A percentile compares a stretch with the other conserved stretches of the same genome.
phyloP scores from a whole-genome alignment of 192 early-diverging fungal genomes.

The Chytriomyces hyalinus region DNA sequence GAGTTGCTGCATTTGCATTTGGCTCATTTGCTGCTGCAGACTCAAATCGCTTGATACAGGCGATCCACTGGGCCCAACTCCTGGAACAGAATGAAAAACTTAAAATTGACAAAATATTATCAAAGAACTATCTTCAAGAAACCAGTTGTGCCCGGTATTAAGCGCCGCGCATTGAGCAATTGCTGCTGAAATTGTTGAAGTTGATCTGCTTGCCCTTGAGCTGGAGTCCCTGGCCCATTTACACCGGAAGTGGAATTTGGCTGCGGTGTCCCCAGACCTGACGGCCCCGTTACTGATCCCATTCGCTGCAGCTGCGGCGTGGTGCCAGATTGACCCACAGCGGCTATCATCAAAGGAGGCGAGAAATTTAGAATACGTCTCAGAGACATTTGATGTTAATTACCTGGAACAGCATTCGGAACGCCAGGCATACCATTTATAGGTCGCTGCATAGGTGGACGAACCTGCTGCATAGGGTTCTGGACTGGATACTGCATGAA shows the following conservation, averaged over 20 bases:
- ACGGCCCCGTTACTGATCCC: background rate
- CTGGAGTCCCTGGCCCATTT: background rate
- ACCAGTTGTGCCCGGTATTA: conserved; percentile 9
- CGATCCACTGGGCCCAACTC: background rate
- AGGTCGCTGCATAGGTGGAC: background rate
- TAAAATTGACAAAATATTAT: background rate
- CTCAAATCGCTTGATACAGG: background rate
- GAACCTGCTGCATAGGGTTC: conserved; percentile 16
- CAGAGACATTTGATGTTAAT: background rate
- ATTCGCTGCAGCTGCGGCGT: background rate
- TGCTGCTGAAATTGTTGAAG: conserved; percentile 19
- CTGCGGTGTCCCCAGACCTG: background rate
- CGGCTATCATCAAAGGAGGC: background rate
- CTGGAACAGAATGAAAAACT: background rate
- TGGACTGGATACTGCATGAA: conserved; percentile 16
- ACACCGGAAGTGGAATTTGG: background rate
- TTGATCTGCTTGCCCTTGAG: background rate
- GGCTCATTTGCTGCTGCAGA: background rate
- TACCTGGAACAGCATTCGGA: background rate
- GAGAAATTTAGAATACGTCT: background rate
- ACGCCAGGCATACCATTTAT: background rate
- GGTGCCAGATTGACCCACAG: background rate
- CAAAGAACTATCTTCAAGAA: background rate
- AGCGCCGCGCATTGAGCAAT: conserved; percentile 13
- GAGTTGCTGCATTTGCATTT: background rate